A percentile compares a stretch with the other conserved stretches of the same genome.
Evolutionary conservation across 768 basidiomycete genomes (phyloP).

Genomic region (Porpolomopsis calyptriformis): DNA sequence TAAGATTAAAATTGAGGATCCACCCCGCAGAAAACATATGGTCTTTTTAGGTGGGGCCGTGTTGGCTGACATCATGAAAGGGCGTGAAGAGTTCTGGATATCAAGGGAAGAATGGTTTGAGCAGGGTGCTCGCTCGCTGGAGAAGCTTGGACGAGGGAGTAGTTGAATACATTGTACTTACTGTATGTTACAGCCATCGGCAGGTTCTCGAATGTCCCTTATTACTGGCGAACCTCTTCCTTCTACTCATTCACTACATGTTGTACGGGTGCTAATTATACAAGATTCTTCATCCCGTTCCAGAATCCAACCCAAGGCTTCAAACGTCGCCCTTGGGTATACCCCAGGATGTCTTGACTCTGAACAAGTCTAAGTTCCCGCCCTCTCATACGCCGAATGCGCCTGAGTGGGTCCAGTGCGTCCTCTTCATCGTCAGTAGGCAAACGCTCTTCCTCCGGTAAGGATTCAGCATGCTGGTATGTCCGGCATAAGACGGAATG

Average conservation of each 20-base stretch:
- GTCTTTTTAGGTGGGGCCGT: constrained; percentile 99
- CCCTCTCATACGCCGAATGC: constrained; percentile 64
- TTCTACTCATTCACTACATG: not conserved
- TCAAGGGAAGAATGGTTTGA: constrained; percentile 92
- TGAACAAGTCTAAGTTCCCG: constrained; percentile 81
- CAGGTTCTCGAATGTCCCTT: not conserved
- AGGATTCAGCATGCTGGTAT: constrained; percentile 38
- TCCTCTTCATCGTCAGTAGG: constrained; percentile 76
- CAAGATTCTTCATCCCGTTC: constrained; percentile 15
- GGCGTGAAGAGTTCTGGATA: constrained; percentile 91
- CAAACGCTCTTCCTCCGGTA: constrained; percentile 50
- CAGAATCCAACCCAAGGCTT: constrained; percentile 39
- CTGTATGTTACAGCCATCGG: not conserved
- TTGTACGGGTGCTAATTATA: not conserved
- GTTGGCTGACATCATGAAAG: constrained; percentile 97
- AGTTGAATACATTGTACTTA: constrained; percentile 2
- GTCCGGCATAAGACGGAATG: constrained; percentile 63
- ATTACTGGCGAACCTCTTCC: not conserved
- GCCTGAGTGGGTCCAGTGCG: constrained; percentile 48
- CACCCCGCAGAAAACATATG: constrained; percentile 97
- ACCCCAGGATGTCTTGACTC: constrained; percentile 58
- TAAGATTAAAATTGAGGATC: constrained; percentile 98
- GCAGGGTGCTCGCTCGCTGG: constrained; percentile 69
- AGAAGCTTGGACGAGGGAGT: constrained; percentile 74
- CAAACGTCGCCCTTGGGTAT: constrained; percentile 28